Conservation (phyloP, 192 early-diverging fungal genomes). For the Linderina pennispora region DNA sequence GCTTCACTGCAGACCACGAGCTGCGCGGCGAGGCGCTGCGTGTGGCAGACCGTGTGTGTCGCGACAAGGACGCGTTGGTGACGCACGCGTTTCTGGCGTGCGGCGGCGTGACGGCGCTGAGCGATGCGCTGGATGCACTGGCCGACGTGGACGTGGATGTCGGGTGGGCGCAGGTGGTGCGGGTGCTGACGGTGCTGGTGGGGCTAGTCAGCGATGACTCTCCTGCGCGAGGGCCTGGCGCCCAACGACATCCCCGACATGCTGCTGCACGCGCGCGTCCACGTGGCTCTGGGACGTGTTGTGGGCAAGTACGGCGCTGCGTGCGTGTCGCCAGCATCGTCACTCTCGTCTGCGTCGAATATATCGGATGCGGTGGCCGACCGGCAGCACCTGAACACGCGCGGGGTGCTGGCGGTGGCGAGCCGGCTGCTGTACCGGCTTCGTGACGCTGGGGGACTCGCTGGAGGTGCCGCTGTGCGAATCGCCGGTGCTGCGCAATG, state of each 20-base stretch:
- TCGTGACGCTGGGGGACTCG: constrained; percentile 27
- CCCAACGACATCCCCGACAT: constrained; percentile 35
- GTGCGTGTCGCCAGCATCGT: constrained; percentile 16
- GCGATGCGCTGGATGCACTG: constrained; percentile 14
- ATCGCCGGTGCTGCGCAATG: constrained; percentile 27
- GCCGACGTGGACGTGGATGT: constrained; percentile 26
- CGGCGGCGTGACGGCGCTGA: constrained; percentile 34
- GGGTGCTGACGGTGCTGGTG: constrained; percentile 27
- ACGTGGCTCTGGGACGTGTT: constrained; percentile 11
- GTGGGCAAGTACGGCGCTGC: constrained; percentile 42
- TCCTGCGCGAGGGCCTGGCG: constrained; percentile 26
- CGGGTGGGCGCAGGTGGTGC: constrained; percentile 23
- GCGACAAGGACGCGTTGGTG: constrained; percentile 24
- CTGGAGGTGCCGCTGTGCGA: constrained; percentile 43
- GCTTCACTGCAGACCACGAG: constrained; percentile 8
- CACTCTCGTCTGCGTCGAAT: too few species aligned
- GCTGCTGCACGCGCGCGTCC: constrained; percentile 22
- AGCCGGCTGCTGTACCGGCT: constrained; percentile 40
- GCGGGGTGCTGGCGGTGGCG: constrained; percentile 37
- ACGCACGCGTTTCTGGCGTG: constrained; percentile 44
- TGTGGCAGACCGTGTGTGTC: constrained; percentile 33
- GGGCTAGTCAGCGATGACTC: constrained; percentile 27
- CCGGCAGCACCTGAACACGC: constrained; percentile 33
- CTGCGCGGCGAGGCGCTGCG: constrained; percentile 28
- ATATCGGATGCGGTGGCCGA: constrained; percentile 27